Evolutionary conservation across 2,329 filamentous ascomycete genomes (phyloP).

Genomic region (Paecilomyces variotii): DNA sequence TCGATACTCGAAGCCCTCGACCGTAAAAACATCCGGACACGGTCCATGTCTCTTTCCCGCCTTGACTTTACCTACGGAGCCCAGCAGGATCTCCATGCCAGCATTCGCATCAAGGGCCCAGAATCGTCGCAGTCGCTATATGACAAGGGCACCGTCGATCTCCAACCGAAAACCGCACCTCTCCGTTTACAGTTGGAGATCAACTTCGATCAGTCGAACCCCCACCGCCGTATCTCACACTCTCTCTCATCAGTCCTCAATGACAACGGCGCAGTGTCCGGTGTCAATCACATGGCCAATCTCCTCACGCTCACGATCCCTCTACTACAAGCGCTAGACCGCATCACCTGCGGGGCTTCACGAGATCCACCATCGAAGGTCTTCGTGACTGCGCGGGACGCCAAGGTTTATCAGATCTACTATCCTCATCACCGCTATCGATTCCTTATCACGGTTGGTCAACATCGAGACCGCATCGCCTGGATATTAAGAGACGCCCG

Average conservation of each 20-base stretch:
- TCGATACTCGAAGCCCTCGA: constrained; percentile 27
- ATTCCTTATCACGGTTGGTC: constrained; percentile 23
- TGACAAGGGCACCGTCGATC: constrained; percentile 14
- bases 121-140: constrained; percentile 9
- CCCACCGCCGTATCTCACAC: constrained; percentile 34
- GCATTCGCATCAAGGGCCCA: constrained; percentile 22
- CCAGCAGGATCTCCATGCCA: constrained; percentile 19
- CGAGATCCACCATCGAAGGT: constrained; percentile 16
- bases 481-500: constrained; percentile 29
- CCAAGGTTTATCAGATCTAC: constrained; percentile 26
- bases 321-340: constrained; percentile 29
- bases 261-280: constrained; percentile 17
- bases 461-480: constrained; percentile 19
- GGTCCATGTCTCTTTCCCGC: constrained; percentile 26
- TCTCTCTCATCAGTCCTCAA: constrained; percentile 31
- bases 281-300: constrained; percentile 22
- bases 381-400: constrained; percentile 27
- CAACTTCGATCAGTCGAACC: constrained; percentile 26
- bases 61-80: constrained; percentile 28
- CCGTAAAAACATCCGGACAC: constrained; percentile 22
- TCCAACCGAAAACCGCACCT: constrained; percentile 16
- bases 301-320: constrained; percentile 29
- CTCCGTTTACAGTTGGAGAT: constrained; percentile 24
- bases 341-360: constrained; percentile 20
- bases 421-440: constrained; percentile 25